Conservation (phyloP, 1,284 basidiomycete genomes). For the Mycena sp. region DNA sequence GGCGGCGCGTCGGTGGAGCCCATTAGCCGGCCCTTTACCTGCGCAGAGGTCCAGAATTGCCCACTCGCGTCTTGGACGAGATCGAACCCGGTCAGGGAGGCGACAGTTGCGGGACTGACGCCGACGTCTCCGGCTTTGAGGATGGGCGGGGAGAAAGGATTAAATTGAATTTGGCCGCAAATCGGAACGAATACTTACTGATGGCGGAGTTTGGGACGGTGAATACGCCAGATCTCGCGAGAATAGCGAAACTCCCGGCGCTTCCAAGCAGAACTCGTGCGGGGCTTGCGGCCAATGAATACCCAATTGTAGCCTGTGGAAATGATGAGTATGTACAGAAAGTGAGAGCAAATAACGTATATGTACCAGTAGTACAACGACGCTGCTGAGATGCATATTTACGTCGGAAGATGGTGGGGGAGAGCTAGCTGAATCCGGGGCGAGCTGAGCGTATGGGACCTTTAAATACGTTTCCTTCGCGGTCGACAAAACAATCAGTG, state of each 20-base stretch:
- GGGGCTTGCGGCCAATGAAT: background rate
- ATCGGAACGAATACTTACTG: background rate
- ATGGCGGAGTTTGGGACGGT: background rate
- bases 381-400: background rate
- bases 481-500: background rate
- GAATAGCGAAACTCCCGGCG: background rate
- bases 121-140: constrained; percentile 6
- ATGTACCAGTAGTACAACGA: background rate
- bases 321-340: background rate
- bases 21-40: constrained; percentile 5
- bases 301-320: background rate
- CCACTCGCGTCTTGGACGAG: constrained; percentile 3
- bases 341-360: background rate
- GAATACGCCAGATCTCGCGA: background rate
- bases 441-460: background rate
- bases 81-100: background rate
- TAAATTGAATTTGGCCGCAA: background rate
- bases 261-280: constrained; percentile 2
- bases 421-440: background rate
- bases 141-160: background rate
- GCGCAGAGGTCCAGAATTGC: constrained; percentile 11
- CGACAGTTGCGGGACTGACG: background rate
- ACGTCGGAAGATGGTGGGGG: background rate
- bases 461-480: too few relatives aligned
- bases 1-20: constrained; percentile 6